Percentiles rank a stretch among this genome's conserved stretches.
Evolutionary conservation across 495 filamentous ascomycete genomes (phyloP).

Genomic region (Pyronema domesticum): DNA sequence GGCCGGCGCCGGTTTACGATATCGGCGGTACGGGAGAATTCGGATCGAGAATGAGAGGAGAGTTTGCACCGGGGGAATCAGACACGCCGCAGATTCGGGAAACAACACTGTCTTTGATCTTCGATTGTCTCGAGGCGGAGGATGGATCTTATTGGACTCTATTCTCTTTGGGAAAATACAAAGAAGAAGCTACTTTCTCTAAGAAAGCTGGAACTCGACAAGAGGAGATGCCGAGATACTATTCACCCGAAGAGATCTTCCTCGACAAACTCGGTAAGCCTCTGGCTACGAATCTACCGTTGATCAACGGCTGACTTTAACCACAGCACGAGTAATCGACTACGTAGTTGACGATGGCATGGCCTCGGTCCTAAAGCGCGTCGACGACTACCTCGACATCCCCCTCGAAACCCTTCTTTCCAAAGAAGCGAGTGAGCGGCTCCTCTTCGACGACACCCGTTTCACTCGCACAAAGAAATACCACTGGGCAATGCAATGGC

Average conservation of each 20-base stretch:
- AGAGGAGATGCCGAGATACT: slow-evolving; percentile 3
- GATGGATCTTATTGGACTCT: slow-evolving; percentile 10
- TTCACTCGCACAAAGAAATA: slow-evolving; percentile 10
- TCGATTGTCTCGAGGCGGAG: slow-evolving; percentile 3
- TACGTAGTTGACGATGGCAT: slow-evolving; percentile 10
- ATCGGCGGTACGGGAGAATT: neutral
- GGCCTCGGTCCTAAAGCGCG: neutral
- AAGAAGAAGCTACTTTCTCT: slow-evolving; percentile 5
- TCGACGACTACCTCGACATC: slow-evolving; percentile 5
- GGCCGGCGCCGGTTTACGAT: neutral
- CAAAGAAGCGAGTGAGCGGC: slow-evolving; percentile 5
- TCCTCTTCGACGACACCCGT: slow-evolving; percentile 7
- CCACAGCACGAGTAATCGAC: slow-evolving; percentile 5
- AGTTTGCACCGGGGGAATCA: neutral
- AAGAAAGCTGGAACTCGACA: slow-evolving; percentile 1
- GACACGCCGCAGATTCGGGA: slow-evolving; percentile 3
- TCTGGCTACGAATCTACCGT: no score
- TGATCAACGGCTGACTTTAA: neutral
- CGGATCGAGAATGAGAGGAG: slow-evolving; percentile 3
- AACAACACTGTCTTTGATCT: slow-evolving; percentile 6
- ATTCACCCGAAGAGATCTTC: slow-evolving; percentile 8
- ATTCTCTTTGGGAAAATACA: slow-evolving; percentile 6
- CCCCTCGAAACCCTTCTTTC: neutral
- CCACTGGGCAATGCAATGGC: slow-evolving; percentile 11
- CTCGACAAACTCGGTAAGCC: slow-evolving; percentile 4